Evolutionary conservation across 208 protist species (phyloP).

Genomic region (Leptomonas seymouri): DNA sequence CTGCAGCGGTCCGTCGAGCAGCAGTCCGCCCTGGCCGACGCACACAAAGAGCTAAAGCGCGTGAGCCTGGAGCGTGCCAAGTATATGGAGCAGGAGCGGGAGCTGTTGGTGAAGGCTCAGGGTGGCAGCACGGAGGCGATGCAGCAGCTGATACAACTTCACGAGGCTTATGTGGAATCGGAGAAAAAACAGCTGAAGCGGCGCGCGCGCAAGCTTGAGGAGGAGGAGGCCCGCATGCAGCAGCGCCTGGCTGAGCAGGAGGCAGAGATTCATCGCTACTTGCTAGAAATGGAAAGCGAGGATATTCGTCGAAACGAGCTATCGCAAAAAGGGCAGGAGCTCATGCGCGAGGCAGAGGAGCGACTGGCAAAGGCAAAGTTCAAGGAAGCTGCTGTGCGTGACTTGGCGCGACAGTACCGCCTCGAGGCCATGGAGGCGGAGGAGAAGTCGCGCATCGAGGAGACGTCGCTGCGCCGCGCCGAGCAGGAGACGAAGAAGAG

Average conservation of each 20-base stretch:
- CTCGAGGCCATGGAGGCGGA: conserved; percentile 52
- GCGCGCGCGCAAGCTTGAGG: conserved; percentile 37
- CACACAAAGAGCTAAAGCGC: conserved; percentile 42
- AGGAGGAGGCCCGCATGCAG: conserved; percentile 42
- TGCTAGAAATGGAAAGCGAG: conserved; percentile 62
- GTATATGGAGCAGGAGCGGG: conserved; percentile 31
- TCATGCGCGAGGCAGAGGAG: conserved; percentile 50
- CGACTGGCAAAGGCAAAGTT: conserved; percentile 43
- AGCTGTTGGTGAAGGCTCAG: conserved; percentile 14
- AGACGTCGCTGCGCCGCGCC: conserved; percentile 42
- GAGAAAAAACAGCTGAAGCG: conserved; percentile 40
- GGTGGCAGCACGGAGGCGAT: conserved; percentile 17
- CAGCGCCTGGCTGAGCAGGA: conserved; percentile 56
- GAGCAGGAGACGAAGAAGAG: conserved; percentile 32
- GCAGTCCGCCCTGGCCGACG: conserved; percentile 34
- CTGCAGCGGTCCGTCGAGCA: conserved; percentile 41
- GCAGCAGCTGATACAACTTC: conserved; percentile 23
- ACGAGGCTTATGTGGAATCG: conserved; percentile 26
- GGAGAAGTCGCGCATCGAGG: conserved; percentile 41
- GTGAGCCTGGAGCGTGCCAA: conserved; percentile 31
- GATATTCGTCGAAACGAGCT: conserved; percentile 42
- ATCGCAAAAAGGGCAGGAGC: conserved; percentile 43
- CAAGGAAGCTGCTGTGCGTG: conserved; percentile 54
- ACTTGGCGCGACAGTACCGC: conserved; percentile 41
- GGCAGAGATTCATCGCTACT: conserved; percentile 52